Conservation (phyloP, 2,329 filamentous ascomycete genomes). For the Monosporascus sp. region DNA sequence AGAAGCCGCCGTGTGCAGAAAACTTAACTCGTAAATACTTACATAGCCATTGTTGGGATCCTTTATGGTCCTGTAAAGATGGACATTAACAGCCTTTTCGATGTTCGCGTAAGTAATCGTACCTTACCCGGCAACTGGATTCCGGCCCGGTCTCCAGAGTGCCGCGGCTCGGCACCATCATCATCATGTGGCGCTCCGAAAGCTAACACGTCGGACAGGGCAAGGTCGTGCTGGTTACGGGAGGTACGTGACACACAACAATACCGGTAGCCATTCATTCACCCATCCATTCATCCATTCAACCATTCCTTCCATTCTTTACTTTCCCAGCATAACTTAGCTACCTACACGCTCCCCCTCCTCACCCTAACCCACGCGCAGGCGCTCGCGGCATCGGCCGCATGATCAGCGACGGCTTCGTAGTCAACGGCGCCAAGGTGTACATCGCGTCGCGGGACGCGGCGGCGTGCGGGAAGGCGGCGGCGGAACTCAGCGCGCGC, state of each 20-base stretch:
- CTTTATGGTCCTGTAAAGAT: constrained; percentile 29
- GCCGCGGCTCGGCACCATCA: neutral
- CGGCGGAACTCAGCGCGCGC: constrained; percentile 49
- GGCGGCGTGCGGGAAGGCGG: constrained; percentile 50
- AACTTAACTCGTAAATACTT: no score
- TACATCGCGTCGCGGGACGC: constrained; percentile 63
- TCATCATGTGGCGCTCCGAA: constrained; percentile 3
- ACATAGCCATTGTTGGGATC: no score
- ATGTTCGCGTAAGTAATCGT: constrained; percentile 48
- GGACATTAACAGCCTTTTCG: constrained; percentile 51
- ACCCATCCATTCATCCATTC: neutral
- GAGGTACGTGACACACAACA: constrained; percentile 28
- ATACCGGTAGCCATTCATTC: neutral
- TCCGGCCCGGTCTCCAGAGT: neutral
- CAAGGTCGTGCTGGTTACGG: constrained; percentile 55
- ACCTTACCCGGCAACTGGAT: neutral
- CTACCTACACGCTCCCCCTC: no score
- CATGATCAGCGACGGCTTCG: constrained; percentile 63
- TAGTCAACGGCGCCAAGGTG: constrained; percentile 58
- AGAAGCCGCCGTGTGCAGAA: no score
- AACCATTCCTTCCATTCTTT: neutral
- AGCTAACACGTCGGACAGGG: constrained; percentile 29
- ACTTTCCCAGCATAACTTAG: no score
- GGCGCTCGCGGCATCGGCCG: constrained; percentile 58
- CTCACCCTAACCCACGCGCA: constrained; percentile 3